phyloP scores from a whole-genome alignment of 176 grass and related monocot species.

The Hsuehochloa calcarea region DNA sequence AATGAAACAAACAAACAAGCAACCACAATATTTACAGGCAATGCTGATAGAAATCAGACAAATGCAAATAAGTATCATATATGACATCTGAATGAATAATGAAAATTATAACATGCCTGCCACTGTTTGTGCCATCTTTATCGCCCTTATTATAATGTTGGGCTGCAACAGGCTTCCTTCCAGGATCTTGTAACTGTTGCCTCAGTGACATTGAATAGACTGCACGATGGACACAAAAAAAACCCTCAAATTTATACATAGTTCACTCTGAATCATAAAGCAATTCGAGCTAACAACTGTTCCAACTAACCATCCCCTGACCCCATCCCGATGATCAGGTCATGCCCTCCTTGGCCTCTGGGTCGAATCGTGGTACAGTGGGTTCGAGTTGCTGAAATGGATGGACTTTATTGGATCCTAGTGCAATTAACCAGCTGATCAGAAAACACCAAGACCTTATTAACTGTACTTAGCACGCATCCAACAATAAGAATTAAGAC shows the following conservation, averaged over 20 bases:
- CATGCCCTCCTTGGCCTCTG: constrained; percentile 86
- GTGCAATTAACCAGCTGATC: constrained; percentile 27
- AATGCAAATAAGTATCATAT: not conserved
- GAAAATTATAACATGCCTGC: constrained; percentile 60
- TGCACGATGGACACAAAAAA: constrained; percentile 32
- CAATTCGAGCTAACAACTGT: not conserved
- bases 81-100: not conserved
- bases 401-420: constrained; percentile 96
- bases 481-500: constrained; percentile 43
- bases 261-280: not conserved
- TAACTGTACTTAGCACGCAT: not conserved
- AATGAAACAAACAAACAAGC: not conserved
- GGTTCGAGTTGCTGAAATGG: constrained; percentile 90
- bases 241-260: not conserved
- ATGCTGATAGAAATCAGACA: not conserved
- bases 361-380: constrained; percentile 78
- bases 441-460: constrained; percentile 14
- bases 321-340: constrained; percentile 81
- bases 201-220: constrained; percentile 95
- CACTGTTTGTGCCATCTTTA: constrained; percentile 72
- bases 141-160: constrained; percentile 93
- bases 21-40: constrained; percentile 11
- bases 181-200: constrained; percentile 94
- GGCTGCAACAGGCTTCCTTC: constrained; percentile 82
- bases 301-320: constrained; percentile 81